phyloP scores from a whole-genome alignment of 2,329 filamentous ascomycete species.

The Fusarium irregulare region DNA sequence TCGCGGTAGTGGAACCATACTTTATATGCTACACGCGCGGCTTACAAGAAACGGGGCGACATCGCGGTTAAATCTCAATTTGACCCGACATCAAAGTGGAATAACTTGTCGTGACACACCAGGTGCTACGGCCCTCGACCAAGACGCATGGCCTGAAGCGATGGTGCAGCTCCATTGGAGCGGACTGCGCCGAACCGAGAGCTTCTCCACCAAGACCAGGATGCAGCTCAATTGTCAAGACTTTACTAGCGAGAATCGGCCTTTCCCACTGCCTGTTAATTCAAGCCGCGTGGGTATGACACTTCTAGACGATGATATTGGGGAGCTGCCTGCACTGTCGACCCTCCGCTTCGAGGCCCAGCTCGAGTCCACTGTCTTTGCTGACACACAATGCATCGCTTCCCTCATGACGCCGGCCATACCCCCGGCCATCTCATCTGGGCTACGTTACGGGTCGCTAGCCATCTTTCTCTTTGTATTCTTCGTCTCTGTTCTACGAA shows the following conservation, averaged over 20 bases:
- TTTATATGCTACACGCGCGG: not conserved
- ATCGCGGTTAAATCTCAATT: not conserved
- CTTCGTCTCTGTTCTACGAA: not conserved
- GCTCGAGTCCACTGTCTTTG: not conserved
- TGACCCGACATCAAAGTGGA: not conserved
- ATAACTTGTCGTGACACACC: not conserved
- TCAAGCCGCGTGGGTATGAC: not conserved
- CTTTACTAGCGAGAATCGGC: rapidly evolving
- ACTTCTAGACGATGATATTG: not conserved
- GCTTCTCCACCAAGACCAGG: not conserved
- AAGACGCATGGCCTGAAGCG: not conserved
- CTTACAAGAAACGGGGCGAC: not conserved
- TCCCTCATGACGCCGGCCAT: not conserved
- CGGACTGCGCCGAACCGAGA: not conserved
- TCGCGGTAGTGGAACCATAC: not conserved
- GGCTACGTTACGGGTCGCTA: not conserved
- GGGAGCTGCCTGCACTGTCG: not conserved
- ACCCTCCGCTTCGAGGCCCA: not conserved
- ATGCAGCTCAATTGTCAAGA: not conserved
- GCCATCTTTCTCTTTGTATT: not conserved
- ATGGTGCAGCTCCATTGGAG: not conserved
- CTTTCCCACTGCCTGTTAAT: not conserved
- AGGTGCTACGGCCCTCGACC: not conserved
- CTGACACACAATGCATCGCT: not conserved
- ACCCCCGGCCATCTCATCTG: not conserved